Evolutionary conservation across 495 filamentous ascomycete species (phyloP).

Genomic region (Xylaria palmicola): DNA sequence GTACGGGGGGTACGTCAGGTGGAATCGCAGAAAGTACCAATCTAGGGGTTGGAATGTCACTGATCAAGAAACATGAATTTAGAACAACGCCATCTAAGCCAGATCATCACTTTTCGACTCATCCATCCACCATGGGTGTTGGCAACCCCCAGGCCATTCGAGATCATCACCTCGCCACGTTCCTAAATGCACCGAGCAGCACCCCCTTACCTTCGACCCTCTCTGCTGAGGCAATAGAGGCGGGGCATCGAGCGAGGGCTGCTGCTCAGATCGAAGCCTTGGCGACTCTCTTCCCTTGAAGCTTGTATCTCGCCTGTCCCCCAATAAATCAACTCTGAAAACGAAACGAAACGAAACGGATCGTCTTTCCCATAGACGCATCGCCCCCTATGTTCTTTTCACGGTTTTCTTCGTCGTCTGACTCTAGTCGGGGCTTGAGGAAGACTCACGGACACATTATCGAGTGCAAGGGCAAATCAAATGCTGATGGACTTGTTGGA

Average conservation of each 20-base stretch:
- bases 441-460: no score
- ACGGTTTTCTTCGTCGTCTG: no score
- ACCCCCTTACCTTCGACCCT: neutral
- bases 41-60: no score
- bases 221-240: neutral
- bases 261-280: neutral
- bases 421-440: no score
- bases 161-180: neutral
- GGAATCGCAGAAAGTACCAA: neutral
- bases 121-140: neutral
- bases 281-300: neutral
- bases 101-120: neutral
- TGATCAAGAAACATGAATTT: neutral
- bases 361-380: no score
- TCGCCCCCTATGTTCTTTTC: no score
- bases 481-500: no score
- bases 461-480: no score
- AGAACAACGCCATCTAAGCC: neutral
- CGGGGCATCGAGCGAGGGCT: neutral
- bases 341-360: no score
- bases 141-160: neutral
- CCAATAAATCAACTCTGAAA: no score
- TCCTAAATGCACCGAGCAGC: neutral
- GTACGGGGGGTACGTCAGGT: conserved; percentile 1
- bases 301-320: no score